Conservation (phyloP, 345 rosid species). For the Melastoma malabathricum region DNA sequence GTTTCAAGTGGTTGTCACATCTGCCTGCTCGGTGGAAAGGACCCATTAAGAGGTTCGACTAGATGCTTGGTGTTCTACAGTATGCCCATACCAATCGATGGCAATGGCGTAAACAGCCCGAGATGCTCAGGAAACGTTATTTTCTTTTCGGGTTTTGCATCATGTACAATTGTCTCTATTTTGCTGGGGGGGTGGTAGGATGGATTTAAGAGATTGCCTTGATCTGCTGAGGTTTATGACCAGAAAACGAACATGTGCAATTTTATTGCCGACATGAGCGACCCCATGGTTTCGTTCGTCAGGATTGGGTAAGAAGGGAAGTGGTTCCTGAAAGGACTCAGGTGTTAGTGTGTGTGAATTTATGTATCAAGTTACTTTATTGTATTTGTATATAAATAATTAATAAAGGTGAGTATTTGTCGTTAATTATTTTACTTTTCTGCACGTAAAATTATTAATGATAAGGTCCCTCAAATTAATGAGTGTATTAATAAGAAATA, state of each 20-base stretch:
- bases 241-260: conserved; percentile 76
- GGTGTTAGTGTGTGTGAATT: no score
- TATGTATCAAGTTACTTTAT: no score
- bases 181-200: conserved; percentile 93
- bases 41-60: conserved; percentile 80
- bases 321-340: conserved; percentile 42
- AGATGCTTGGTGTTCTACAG: conserved; percentile 71
- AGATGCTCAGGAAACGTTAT: conserved; percentile 89
- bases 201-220: conserved; percentile 81
- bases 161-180: conserved; percentile 75
- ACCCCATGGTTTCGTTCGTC: conserved; percentile 90
- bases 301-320: conserved; percentile 74
- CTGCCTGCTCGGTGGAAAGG: conserved; percentile 88
- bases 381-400: no score
- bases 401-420: no score
- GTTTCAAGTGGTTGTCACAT: conserved; percentile 84
- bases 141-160: conserved; percentile 74
- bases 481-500: no score
- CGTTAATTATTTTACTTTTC: no score
- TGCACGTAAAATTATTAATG: no score
- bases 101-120: conserved; percentile 92
- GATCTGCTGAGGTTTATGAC: conserved; percentile 91
- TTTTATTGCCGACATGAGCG: conserved; percentile 84
- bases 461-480: no score
- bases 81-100: conserved; percentile 89